Conservation (phyloP, 257 asterid genomes). For the Salvia hispanica region DNA sequence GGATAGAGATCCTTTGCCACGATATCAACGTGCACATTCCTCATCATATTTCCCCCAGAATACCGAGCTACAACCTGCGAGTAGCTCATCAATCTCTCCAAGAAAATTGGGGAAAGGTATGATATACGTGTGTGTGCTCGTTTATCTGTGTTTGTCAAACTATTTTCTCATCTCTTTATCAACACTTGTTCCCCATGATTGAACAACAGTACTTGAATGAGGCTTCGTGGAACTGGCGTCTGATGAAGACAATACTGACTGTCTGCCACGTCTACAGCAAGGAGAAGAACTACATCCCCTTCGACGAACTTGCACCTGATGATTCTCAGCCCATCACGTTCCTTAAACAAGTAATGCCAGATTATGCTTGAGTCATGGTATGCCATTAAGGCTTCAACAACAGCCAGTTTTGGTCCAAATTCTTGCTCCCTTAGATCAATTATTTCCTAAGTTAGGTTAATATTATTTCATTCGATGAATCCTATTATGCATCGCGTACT, state of each 20-base stretch:
- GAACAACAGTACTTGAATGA: constrained; percentile 83
- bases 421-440: constrained; percentile 20
- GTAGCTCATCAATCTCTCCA: constrained; percentile 89
- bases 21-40: constrained; percentile 96
- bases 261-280: constrained; percentile 73
- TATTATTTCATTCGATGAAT: constrained; percentile 20
- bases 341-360: constrained; percentile 90
- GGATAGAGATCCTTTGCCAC: constrained; percentile 93
- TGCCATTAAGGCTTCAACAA: constrained; percentile 7
- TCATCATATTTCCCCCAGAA: constrained; percentile 87
- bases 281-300: constrained; percentile 68
- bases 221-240: constrained; percentile 96
- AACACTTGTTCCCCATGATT: constrained; percentile 18
- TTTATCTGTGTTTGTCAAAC: background rate
- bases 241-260: constrained; percentile 94
- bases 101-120: constrained; percentile 91
- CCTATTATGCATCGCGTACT: background rate
- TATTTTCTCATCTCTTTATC: background rate
- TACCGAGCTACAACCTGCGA: constrained; percentile 87
- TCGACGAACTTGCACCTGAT: constrained; percentile 77
- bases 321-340: constrained; percentile 77
- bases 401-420: constrained; percentile 20
- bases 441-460: constrained; percentile 5
- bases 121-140: background rate
- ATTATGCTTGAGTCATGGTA: constrained; percentile 55